Evolutionary conservation across 768 basidiomycete genomes (phyloP), one percentile per base, ranked within the genome.

Genomic region (Boletellus ananas): DNA sequence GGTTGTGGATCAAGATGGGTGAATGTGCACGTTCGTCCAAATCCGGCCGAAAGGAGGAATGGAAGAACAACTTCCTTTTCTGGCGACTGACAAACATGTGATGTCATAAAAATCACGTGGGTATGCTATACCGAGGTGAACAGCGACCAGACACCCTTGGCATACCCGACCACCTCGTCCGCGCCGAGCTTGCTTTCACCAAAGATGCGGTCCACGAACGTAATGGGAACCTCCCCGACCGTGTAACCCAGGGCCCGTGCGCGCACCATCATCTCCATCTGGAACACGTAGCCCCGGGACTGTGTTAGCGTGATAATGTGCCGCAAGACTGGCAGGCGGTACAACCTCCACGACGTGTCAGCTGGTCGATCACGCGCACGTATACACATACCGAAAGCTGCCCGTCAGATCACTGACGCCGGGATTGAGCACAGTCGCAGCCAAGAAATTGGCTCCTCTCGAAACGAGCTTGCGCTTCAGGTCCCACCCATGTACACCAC

Each of bases 191-290:
- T 95, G 67, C 90, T 93, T 70, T 94, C 91, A 1, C 93, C 93
- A 66, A 87, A 94, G 62, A 95, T 85, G 34, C 93, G 80, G 70
- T 95, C 93, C 39, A 94, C 93, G 60, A 95, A 95, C 3, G 92
- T 95, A 55, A 95, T 95, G 1, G 93, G 93, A 21, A 95, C 80
- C 67, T 95, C 93, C 4, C 91, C 93, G 0, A 95, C 83, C 4
- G 78, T 81, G 69, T 92, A 94, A 6, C 90, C 91, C 48, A 90
- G 70, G 2, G 87, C 81, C 18, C 84, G 79, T 5, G 93, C 93
- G 1, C 93, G 81, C 17, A 92, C 93, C 80, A 94, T 94, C 86
- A 94, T 95, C 66, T 95, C 93, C 93, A 95, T 95, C 75, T 95
- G 93, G 74, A 95, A 94, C 27, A 95, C 93, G 59, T 94, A 95